These are phyloP conservation scores for Rhodotorula sp. DNA, from an alignment of 1,284 basidiomycete genomes.

Conservation along the genomic window DNA sequence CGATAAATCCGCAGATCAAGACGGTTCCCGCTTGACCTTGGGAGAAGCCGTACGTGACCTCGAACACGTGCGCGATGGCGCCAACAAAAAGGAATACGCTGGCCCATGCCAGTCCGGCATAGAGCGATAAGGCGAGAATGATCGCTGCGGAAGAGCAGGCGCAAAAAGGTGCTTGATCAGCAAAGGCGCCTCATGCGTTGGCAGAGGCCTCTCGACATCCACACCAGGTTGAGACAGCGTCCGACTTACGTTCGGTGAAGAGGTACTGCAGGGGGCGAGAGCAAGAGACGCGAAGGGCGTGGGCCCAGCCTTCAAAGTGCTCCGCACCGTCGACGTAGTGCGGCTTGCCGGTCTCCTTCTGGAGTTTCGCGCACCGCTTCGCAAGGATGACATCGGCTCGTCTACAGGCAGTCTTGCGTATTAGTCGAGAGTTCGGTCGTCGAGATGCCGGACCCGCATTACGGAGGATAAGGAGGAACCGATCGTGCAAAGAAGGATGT, in stretches of 20 bases:
- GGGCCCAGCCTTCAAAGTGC: conserved; percentile 39
- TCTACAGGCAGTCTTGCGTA: neutral
- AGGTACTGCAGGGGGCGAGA: conserved; percentile 48
- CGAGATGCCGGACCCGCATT: neutral
- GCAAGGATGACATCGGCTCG: conserved; percentile 53
- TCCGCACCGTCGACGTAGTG: conserved; percentile 50
- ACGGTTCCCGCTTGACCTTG: conserved; percentile 35
- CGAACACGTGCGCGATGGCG: conserved; percentile 39
- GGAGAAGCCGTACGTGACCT: conserved; percentile 26
- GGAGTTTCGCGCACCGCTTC: conserved; percentile 48
- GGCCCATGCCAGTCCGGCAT: conserved; percentile 5
- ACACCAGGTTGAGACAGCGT: conserved; percentile 45
- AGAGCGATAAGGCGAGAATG: conserved; percentile 48
- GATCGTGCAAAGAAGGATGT: too few species aligned
- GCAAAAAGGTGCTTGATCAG: conserved; percentile 31
- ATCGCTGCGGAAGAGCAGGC: conserved; percentile 52
- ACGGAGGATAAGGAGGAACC: neutral
- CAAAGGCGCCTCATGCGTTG: neutral
- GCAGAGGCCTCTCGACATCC: neutral
- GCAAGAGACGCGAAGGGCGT: conserved; percentile 26
- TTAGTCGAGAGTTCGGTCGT: neutral
- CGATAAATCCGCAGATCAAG: conserved; percentile 53
- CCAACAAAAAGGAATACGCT: conserved; percentile 41
- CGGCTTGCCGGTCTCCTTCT: conserved; percentile 48
- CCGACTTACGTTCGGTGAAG: conserved; percentile 49